Conservation (phyloP, 768 basidiomycete species). For the Rhodotorula diobovata region DNA sequence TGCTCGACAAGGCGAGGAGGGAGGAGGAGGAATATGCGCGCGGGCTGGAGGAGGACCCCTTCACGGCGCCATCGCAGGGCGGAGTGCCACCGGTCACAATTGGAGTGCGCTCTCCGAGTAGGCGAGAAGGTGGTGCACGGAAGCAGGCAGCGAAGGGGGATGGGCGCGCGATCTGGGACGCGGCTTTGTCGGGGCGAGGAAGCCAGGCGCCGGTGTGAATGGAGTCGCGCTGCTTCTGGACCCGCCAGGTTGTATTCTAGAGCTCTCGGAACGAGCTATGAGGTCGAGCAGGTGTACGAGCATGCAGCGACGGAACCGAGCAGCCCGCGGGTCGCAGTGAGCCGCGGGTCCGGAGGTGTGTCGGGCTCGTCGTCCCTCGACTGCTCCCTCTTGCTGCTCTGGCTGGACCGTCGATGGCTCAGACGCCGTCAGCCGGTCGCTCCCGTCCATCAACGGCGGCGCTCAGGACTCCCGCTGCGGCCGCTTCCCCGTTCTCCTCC, state of each 20-base stretch:
- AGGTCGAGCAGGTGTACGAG: too few species aligned
- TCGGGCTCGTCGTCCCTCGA: too few species aligned
- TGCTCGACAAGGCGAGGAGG: neutral
- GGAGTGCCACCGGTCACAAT: neutral
- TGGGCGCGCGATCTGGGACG: neutral
- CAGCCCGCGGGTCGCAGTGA: neutral
- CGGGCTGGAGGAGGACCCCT: slow-evolving; percentile 10
- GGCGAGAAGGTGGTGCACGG: neutral
- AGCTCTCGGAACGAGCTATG: neutral
- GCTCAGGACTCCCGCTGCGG: neutral
- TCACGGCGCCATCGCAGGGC: neutral
- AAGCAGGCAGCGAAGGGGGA: neutral
- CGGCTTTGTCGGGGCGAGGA: neutral
- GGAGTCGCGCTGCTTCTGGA: too few species aligned
- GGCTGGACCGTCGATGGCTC: neutral
- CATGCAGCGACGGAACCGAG: too few species aligned
- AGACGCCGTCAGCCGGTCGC: neutral
- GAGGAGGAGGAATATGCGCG: slow-evolving; percentile 13
- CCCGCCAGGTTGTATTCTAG: too few species aligned
- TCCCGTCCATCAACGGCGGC: neutral
- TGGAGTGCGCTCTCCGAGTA: too few species aligned
- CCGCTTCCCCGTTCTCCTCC: neutral
- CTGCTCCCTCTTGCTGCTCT: neutral
- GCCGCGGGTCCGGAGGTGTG: too few species aligned
- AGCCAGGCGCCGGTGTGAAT: neutral